phyloP scores from a whole-genome alignment of 768 basidiomycete species.

The Boletus rubroflammeus region DNA sequence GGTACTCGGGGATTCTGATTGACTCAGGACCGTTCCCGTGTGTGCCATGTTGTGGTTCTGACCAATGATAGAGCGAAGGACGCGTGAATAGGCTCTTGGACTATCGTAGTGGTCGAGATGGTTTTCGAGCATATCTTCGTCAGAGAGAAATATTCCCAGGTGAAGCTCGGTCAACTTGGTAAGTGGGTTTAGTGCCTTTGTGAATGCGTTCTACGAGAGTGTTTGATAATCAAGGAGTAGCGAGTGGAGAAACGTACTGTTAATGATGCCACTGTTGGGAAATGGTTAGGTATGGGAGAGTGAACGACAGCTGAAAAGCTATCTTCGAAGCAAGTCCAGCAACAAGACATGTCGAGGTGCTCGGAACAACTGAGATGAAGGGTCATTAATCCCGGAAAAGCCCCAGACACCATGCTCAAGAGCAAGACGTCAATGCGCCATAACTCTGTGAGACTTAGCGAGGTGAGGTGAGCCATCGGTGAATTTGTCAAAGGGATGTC shows the following conservation, averaged over 20 bases:
- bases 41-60: background rate
- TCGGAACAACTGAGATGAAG: constrained; percentile 60
- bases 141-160: constrained; percentile 63
- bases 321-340: constrained; percentile 64
- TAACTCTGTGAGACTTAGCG: constrained; percentile 49
- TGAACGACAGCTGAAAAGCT: constrained; percentile 50
- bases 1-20: constrained; percentile 16
- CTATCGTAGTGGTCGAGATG: constrained; percentile 37
- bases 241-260: constrained; percentile 43
- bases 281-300: constrained; percentile 60
- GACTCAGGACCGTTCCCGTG: constrained; percentile 21
- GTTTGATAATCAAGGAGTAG: background rate
- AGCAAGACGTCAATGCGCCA: constrained; percentile 53
- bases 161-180: constrained; percentile 46
- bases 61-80: constrained; percentile 9
- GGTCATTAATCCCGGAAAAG: constrained; percentile 43
- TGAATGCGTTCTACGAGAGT: constrained; percentile 39
- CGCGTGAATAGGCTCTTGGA: constrained; percentile 20
- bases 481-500: constrained; percentile 24
- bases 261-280: constrained; percentile 39
- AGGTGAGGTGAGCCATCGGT: constrained; percentile 37
- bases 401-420: constrained; percentile 43
- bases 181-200: constrained; percentile 44
- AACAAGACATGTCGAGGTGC: constrained; percentile 54
- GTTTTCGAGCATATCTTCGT: constrained; percentile 44